Evolutionary conservation across 805 yeast species (phyloP).

Genomic region (Debaryomyces maramus): DNA sequence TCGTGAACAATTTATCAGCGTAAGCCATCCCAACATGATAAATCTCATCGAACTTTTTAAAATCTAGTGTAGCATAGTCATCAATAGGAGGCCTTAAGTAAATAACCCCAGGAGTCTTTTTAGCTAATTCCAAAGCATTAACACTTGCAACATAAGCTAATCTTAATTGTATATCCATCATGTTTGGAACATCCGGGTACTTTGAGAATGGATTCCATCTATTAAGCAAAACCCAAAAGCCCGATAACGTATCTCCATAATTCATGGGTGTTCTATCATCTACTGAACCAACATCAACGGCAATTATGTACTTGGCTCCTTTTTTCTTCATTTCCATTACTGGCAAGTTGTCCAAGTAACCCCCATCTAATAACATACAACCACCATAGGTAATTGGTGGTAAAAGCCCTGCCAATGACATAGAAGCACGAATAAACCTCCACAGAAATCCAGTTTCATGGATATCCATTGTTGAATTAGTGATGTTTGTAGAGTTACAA

Average conservation of each 20-base stretch:
- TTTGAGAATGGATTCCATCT: conserved; percentile 87
- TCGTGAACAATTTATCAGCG: conserved; percentile 58
- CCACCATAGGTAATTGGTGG: conserved; percentile 91
- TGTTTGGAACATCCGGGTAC: conserved; percentile 85
- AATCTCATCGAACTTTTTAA: conserved; percentile 88
- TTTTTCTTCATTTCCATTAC: conserved; percentile 87
- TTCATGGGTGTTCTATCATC: conserved; percentile 89
- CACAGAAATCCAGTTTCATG: conserved; percentile 92
- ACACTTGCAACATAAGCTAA: conserved; percentile 95
- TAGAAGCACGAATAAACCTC: conserved; percentile 93
- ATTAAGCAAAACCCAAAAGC: conserved; percentile 85
- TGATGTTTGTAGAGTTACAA: conserved; percentile 91
- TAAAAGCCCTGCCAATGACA: conserved; percentile 91
- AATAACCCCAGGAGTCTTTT: conserved; percentile 76
- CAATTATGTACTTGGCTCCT: conserved; percentile 85
- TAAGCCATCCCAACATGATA: conserved; percentile 76
- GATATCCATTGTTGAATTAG: conserved; percentile 92
- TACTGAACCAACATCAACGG: conserved; percentile 93
- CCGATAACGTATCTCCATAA: conserved; percentile 91
- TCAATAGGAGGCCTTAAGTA: conserved; percentile 95
- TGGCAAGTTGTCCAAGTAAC: conserved; percentile 90
- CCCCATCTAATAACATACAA: conserved; percentile 92
- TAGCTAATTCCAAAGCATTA: conserved; percentile 86
- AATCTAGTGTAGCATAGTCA: conserved; percentile 85
- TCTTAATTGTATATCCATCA: conserved; percentile 93